Percentiles rank a stretch among this genome's conserved stretches.
phyloP scores from a whole-genome alignment of 345 rosid species.

The Bruguiera parviflora region DNA sequence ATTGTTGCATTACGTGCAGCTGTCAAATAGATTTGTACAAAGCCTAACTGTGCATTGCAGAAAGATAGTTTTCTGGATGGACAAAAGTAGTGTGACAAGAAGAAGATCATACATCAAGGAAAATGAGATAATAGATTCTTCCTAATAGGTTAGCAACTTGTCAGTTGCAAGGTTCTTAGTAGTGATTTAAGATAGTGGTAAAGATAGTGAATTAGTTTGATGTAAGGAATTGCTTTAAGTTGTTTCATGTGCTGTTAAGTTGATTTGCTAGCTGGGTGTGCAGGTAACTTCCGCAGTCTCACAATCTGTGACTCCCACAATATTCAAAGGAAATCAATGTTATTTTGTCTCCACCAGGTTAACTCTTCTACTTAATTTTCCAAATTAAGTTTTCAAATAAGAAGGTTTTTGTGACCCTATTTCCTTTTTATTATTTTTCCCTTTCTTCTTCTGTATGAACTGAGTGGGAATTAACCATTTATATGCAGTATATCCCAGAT shows the following conservation, averaged over 20 bases:
- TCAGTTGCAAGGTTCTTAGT: conserved; percentile 4
- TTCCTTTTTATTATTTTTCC: conserved; percentile 3
- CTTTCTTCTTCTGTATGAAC: not conserved
- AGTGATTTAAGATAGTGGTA: not conserved
- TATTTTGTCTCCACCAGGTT: conserved; percentile 72
- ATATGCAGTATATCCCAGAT: conserved; percentile 35
- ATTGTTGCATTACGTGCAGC: too few relatives aligned
- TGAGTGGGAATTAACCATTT: conserved; percentile 7
- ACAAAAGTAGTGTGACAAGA: not conserved
- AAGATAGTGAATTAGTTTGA: not conserved
- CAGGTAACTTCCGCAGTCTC: conserved; percentile 69
- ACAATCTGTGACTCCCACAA: conserved; percentile 46
- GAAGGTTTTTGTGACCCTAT: conserved; percentile 2
- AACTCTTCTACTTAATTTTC: conserved; percentile 18
- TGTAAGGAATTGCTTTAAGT: not conserved
- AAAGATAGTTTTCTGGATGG: not conserved
- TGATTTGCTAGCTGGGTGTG: conserved; percentile 15
- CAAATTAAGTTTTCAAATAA: not conserved
- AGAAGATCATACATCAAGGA: not conserved
- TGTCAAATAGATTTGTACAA: too few relatives aligned
- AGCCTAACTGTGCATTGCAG: not conserved
- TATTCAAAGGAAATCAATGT: conserved; percentile 59
- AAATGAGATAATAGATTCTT: not conserved
- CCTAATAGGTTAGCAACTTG: not conserved
- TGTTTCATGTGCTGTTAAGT: conserved; percentile 10